phyloP scores from a whole-genome alignment of 768 basidiomycete genomes.

The Inosperma sp. region DNA sequence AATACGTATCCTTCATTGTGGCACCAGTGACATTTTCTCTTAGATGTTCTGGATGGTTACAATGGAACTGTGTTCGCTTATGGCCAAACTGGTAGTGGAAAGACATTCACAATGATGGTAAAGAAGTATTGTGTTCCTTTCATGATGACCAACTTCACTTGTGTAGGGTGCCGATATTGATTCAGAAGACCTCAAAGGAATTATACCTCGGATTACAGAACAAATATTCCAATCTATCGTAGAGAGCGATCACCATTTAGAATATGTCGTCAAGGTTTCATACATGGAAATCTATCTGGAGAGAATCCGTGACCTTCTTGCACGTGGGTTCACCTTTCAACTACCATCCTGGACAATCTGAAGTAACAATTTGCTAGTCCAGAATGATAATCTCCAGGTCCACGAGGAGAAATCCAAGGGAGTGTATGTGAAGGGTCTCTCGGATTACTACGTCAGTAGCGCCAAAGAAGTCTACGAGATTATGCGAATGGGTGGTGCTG shows the following conservation, averaged over 20 bases:
- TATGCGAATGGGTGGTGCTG: slow-evolving; percentile 92
- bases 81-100: slow-evolving; percentile 84
- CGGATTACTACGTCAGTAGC: slow-evolving; percentile 96
- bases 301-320: slow-evolving; percentile 88
- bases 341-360: slow-evolving; percentile 3
- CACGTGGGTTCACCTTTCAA: slow-evolving; percentile 59
- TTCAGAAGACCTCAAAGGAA: slow-evolving; percentile 85
- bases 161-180: slow-evolving; percentile 94
- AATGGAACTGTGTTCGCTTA: slow-evolving; percentile 94
- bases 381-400: slow-evolving; percentile 97
- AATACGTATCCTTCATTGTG: neutral
- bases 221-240: slow-evolving; percentile 99
- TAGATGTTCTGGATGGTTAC: slow-evolving; percentile 99
- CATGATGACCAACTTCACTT: slow-evolving; percentile 11
- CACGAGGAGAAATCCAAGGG: slow-evolving; percentile 98
- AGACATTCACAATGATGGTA: slow-evolving; percentile 99
- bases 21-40: slow-evolving; percentile 1
- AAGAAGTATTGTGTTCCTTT: slow-evolving; percentile 13
- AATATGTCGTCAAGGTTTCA: slow-evolving; percentile 98
- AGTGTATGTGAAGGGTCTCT: slow-evolving; percentile 96
- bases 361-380: slow-evolving; percentile 50
- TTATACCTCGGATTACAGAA: slow-evolving; percentile 97
- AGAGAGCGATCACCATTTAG: slow-evolving; percentile 89
- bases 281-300: slow-evolving; percentile 99
- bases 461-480: slow-evolving; percentile 97